Percentiles rank a stretch among this genome's conserved stretches.
Evolutionary conservation across 2,329 filamentous ascomycete genomes (phyloP).

Genomic region (Sclerotinia sclerotiorum): DNA sequence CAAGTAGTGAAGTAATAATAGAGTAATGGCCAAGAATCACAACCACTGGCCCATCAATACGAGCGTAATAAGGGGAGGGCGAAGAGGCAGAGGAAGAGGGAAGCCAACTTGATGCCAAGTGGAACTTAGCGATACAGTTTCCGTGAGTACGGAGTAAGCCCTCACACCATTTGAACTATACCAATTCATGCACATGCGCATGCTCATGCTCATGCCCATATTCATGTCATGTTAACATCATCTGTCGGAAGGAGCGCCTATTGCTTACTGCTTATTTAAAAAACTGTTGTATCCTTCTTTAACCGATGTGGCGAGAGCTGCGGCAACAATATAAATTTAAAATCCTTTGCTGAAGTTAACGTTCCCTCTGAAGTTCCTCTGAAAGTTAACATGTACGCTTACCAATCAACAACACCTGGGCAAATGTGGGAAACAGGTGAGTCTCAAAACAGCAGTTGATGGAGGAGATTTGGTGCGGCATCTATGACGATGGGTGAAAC

Average conservation of each 20-base stretch:
- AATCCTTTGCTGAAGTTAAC: neutral
- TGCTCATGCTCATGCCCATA: too few relatives aligned
- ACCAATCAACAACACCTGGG: neutral
- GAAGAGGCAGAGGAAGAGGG: neutral
- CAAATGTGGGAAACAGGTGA: neutral
- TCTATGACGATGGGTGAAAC: neutral
- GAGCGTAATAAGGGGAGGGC: conserved; percentile 1
- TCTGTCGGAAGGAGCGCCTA: neutral
- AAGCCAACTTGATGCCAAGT: neutral
- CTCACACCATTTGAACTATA: neutral
- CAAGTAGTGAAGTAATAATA: conserved; percentile 13
- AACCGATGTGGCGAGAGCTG: neutral
- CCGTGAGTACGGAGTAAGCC: neutral
- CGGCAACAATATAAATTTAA: neutral
- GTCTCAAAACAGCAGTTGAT: neutral
- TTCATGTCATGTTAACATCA: neutral
- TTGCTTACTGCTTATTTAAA: neutral
- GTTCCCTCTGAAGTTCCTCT: neutral
- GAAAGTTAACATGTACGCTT: neutral
- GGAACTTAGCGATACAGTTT: neutral
- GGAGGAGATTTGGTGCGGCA: neutral
- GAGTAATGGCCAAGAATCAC: neutral
- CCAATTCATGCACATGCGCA: neutral
- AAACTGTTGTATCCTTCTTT: neutral
- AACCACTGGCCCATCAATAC: neutral